These are phyloP conservation scores for Lactarius deliciosus DNA, from an alignment of 768 basidiomycete species.

Conservation along the genomic window DNA sequence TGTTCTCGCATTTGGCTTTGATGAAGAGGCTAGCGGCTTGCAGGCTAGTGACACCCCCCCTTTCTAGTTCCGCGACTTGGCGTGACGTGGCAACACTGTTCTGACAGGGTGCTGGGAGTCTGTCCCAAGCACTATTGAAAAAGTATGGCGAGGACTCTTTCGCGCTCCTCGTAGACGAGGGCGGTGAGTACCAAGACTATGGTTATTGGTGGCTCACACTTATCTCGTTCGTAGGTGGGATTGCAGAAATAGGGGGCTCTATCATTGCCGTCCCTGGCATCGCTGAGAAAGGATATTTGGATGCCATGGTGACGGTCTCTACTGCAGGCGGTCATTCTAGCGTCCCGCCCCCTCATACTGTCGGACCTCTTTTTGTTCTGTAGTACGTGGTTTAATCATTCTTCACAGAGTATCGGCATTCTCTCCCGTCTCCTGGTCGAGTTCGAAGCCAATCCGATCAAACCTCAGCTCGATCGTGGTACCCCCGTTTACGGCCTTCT, in stretches of 20 bases:
- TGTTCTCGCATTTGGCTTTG: constrained; percentile 40
- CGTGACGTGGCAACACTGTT: neutral
- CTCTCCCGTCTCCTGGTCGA: constrained; percentile 45
- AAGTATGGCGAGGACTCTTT: constrained; percentile 72
- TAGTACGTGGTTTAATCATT: neutral
- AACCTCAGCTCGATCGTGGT: constrained; percentile 35
- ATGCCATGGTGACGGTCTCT: constrained; percentile 62
- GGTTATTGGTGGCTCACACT: neutral
- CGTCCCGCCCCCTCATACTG: constrained; percentile 80
- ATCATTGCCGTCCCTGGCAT: constrained; percentile 62
- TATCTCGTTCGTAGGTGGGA: constrained; percentile 44
- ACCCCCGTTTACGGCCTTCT: constrained; percentile 39
- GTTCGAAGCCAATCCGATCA: constrained; percentile 23
- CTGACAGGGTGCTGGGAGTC: constrained; percentile 52
- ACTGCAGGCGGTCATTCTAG: constrained; percentile 84
- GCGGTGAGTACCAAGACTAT: constrained; percentile 46
- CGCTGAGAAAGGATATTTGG: constrained; percentile 71
- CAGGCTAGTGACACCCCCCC: constrained; percentile 22
- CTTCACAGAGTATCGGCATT: constrained; percentile 62
- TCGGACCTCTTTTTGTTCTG: constrained; percentile 33
- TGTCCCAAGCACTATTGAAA: constrained; percentile 49
- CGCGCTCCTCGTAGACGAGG: constrained; percentile 86
- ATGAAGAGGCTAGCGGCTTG: constrained; percentile 41
- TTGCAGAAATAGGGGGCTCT: constrained; percentile 49
- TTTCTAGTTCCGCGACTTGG: neutral